Evolutionary conservation across 352 stramenopile genomes (phyloP).

Genomic region (Blastocystis sp.): DNA sequence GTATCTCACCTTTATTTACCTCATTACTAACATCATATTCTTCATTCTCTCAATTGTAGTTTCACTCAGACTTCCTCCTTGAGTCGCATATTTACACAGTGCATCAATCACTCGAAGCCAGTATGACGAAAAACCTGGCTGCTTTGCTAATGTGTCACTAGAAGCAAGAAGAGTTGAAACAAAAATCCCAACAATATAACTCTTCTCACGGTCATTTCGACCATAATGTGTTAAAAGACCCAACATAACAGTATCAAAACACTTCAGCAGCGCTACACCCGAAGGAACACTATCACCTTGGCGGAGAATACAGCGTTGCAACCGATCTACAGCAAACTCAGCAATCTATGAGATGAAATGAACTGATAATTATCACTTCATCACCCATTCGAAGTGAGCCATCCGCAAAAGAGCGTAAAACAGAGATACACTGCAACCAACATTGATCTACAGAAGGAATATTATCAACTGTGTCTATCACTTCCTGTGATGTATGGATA

Average conservation of each 20-base stretch:
- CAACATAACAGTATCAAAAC: constrained; percentile 32
- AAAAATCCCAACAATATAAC: constrained; percentile 42
- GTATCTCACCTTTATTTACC: not conserved
- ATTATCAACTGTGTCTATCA: constrained; percentile 29
- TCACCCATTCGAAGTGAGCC: not conserved
- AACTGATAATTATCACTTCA: not conserved
- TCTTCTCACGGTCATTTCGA: constrained; percentile 6
- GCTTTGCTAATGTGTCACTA: constrained; percentile 1
- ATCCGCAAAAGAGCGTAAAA: constrained; percentile 36
- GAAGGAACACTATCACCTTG: constrained; percentile 20
- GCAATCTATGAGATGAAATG: not conserved
- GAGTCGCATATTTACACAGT: not conserved
- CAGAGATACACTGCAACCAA: constrained; percentile 44
- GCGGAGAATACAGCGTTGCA: constrained; percentile 47
- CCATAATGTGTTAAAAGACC: constrained; percentile 3
- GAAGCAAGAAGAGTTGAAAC: constrained; percentile 17
- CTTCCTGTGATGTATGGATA: not conserved
- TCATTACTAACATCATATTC: constrained; percentile 60
- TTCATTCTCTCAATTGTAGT: constrained; percentile 57
- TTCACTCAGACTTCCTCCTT: constrained; percentile 24
- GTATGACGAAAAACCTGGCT: constrained; percentile 42
- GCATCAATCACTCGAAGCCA: constrained; percentile 59
- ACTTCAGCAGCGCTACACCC: constrained; percentile 30
- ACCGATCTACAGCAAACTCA: constrained; percentile 38
- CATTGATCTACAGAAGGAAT: constrained; percentile 58